Conservation (phyloP, 2,329 filamentous ascomycete species). For the Aspergillus felis region DNA sequence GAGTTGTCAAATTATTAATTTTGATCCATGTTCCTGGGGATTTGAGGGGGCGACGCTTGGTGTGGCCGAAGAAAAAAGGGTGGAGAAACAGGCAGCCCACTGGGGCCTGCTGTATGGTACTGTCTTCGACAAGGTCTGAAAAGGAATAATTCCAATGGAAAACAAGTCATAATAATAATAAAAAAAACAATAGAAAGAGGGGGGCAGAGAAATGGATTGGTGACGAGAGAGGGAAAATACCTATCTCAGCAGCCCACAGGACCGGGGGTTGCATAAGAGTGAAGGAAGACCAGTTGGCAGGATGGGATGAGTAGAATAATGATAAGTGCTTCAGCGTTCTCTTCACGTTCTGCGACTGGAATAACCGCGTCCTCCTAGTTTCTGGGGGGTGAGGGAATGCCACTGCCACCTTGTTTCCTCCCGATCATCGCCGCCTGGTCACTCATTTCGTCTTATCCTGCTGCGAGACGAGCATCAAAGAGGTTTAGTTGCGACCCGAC, state of each 20-base stretch:
- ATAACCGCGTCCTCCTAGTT: not conserved
- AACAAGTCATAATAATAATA: not conserved
- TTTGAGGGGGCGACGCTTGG: not conserved
- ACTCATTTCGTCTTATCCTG: constrained; percentile 12
- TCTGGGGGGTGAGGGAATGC: not conserved
- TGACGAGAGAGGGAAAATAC: not conserved
- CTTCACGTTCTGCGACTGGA: not conserved
- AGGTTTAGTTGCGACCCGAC: constrained; percentile 30
- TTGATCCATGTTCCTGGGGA: constrained; percentile 2
- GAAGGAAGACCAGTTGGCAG: not conserved
- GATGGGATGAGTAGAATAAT: not conserved
- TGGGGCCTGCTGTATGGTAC: not conserved
- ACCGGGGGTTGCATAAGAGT: not conserved
- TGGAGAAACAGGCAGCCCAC: not conserved
- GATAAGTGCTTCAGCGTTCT: not conserved
- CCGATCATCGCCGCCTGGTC: constrained; percentile 14
- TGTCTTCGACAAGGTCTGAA: not conserved
- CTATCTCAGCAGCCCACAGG: not conserved
- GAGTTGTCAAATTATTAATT: constrained; percentile 18
- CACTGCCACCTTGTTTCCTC: constrained; percentile 3
- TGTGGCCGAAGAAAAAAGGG: not conserved
- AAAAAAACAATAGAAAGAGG: not conserved
- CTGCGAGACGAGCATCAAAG: constrained; percentile 12
- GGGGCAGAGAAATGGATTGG: not conserved
- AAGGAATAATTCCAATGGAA: not conserved